Evolutionary conservation across 2,329 filamentous ascomycete species (phyloP).

Genomic region (Monosporascus cannonballus): DNA sequence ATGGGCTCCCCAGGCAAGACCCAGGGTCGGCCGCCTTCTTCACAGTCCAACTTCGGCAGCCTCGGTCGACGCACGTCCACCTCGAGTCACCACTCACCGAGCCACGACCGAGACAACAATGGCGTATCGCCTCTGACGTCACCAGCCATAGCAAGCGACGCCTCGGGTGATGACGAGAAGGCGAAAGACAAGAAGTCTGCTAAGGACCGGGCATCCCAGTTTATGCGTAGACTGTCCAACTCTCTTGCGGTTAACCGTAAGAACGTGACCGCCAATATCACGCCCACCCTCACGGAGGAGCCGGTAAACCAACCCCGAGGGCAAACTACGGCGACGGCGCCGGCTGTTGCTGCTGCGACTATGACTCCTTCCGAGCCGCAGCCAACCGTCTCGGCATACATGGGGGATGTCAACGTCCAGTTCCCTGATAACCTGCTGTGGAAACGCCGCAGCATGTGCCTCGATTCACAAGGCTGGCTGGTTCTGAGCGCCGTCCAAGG

Average conservation of each 20-base stretch:
- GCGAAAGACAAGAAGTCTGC: slow-evolving; percentile 36
- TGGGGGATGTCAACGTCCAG: slow-evolving; percentile 93
- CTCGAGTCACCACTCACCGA: slow-evolving; percentile 53
- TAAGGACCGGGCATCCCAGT: slow-evolving; percentile 46
- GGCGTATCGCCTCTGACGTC: slow-evolving; percentile 25
- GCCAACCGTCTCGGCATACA: slow-evolving; percentile 52
- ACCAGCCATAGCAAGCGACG: slow-evolving; percentile 37
- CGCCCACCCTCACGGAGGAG: slow-evolving; percentile 47
- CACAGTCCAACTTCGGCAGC: slow-evolving; percentile 37
- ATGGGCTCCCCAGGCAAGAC: slow-evolving; percentile 30
- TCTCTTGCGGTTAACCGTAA: slow-evolving; percentile 44
- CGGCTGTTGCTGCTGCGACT: slow-evolving; percentile 17
- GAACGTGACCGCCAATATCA: slow-evolving; percentile 37
- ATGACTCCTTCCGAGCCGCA: slow-evolving; percentile 18
- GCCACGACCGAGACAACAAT: slow-evolving; percentile 33
- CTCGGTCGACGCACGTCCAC: slow-evolving; percentile 58
- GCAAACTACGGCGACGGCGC: too few species aligned
- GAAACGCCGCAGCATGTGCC: slow-evolving; percentile 85
- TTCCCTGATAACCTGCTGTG: slow-evolving; percentile 94
- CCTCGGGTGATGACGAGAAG: slow-evolving; percentile 40
- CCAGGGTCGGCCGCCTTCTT: slow-evolving; percentile 42
- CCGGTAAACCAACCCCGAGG: slow-evolving; percentile 26
- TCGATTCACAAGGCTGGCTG: slow-evolving; percentile 79
- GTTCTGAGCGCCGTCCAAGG: slow-evolving; percentile 68
- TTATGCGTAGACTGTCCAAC: slow-evolving; percentile 54